Conservation (phyloP, 192 early-diverging fungal species). For the Backusella psychrophila region DNA sequence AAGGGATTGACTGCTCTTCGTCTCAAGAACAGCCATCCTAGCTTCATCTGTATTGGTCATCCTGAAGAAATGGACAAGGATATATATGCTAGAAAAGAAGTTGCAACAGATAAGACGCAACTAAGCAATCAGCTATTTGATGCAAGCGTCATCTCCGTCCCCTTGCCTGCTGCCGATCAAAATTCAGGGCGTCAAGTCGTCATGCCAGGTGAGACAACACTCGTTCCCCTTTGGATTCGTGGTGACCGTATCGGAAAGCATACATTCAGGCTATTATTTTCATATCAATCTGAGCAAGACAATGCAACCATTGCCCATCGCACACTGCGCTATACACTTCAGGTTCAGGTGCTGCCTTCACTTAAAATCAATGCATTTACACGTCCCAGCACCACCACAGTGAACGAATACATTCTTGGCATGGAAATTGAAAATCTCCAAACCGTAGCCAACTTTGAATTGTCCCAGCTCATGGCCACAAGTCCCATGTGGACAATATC, state of each 20-base stretch:
- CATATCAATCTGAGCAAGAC: constrained; percentile 76
- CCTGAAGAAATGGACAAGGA: constrained; percentile 38
- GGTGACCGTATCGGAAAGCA: constrained; percentile 91
- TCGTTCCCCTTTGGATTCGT: constrained; percentile 86
- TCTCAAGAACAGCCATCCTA: constrained; percentile 83
- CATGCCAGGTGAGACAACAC: constrained; percentile 64
- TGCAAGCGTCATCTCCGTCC: constrained; percentile 47
- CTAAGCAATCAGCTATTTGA: constrained; percentile 58
- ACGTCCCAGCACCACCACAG: constrained; percentile 67
- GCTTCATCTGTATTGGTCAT: constrained; percentile 76
- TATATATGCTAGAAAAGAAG: constrained; percentile 30
- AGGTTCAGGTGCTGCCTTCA: constrained; percentile 75
- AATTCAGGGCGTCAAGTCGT: constrained; percentile 35
- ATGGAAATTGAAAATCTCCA: constrained; percentile 88
- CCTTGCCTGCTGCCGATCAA: constrained; percentile 39
- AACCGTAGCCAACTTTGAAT: constrained; percentile 51
- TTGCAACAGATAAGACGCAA: background rate
- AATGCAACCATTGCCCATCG: constrained; percentile 60
- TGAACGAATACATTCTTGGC: constrained; percentile 88
- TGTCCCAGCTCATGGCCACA: constrained; percentile 67
- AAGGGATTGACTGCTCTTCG: constrained; percentile 66
- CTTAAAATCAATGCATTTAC: constrained; percentile 95
- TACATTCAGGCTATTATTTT: constrained; percentile 73
- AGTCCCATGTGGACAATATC: constrained; percentile 72
- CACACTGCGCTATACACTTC: constrained; percentile 58